A percentile compares a stretch with the other conserved stretches of the same genome.
phyloP scores from a whole-genome alignment of 163 green algal genomes.

The Trebouxia gelatinosa region DNA sequence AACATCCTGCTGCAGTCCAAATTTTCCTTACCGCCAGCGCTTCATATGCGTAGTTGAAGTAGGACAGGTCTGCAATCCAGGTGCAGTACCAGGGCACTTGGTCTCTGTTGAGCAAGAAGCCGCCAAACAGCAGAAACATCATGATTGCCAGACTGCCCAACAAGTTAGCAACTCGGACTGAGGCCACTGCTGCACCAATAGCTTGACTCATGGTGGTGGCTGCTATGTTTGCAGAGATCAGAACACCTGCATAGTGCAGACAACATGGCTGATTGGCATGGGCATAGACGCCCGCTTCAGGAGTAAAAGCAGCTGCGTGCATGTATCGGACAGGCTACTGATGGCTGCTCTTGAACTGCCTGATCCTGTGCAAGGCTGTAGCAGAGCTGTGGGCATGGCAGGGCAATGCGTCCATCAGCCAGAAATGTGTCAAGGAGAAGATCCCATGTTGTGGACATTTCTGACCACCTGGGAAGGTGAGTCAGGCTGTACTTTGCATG shows the following conservation, averaged over 20 bases:
- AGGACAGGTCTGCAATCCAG: conserved; percentile 46
- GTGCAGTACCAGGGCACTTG: conserved; percentile 41
- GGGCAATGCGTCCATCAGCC: no score
- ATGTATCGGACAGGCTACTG: no score
- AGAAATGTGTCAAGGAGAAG: no score
- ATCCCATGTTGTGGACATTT: no score
- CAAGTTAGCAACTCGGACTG: conserved; percentile 64
- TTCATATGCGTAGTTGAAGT: conserved; percentile 69
- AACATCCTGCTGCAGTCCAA: neutral
- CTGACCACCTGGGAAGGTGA: no score
- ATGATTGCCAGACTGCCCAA: conserved; percentile 65
- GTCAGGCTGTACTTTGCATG: no score
- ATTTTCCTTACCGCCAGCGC: conserved; percentile 16
- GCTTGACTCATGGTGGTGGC: conserved; percentile 55
- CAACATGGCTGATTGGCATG: no score
- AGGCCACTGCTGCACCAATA: conserved; percentile 47
- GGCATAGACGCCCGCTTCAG: no score
- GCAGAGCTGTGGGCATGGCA: no score
- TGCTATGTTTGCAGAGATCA: conserved; percentile 63
- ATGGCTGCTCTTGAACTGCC: no score
- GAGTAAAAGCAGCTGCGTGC: no score
- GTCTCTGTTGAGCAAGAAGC: conserved; percentile 56
- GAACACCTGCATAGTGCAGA: conserved; percentile 8
- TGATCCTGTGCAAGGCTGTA: no score
- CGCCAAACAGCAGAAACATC: conserved; percentile 59